These are phyloP conservation scores for Populus euphratica DNA, from an alignment of 345 rosid species.

Conservation along the genomic window DNA sequence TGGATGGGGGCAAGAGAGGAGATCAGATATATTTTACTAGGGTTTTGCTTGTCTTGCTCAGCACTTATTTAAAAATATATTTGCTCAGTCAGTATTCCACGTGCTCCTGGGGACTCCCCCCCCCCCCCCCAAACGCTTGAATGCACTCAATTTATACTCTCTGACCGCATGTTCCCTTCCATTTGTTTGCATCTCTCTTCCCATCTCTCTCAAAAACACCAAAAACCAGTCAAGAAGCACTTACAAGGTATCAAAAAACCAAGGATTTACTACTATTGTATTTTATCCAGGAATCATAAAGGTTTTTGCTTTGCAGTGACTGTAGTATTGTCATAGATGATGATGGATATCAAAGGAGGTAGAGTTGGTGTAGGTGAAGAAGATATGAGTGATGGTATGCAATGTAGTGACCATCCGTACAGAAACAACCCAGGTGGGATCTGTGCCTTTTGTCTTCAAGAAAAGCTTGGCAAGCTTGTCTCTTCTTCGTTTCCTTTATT, in stretches of 20 bases:
- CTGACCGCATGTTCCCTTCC: constrained; percentile 26
- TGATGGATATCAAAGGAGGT: constrained; percentile 7
- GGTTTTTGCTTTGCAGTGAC: constrained; percentile 1
- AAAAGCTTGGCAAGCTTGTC: constrained; percentile 92
- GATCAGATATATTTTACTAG: not conserved
- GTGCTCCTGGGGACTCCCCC: constrained; percentile 28
- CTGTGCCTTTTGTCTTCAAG: constrained; percentile 98
- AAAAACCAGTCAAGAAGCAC: not conserved
- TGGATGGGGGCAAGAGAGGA: not conserved
- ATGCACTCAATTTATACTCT: constrained; percentile 23
- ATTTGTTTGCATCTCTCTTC: constrained; percentile 23
- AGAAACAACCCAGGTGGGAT: constrained; percentile 89
- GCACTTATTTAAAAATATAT: constrained; percentile 5
- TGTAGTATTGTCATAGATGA: not conserved
- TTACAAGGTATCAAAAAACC: constrained; percentile 18
- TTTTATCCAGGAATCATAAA: constrained; percentile 2
- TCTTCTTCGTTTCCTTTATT: constrained; percentile 78
- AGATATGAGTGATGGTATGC: constrained; percentile 81
- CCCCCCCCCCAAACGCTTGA: constrained; percentile 13
- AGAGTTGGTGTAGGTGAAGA: constrained; percentile 46
- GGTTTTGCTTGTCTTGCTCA: constrained; percentile 21
- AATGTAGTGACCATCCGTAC: constrained; percentile 71
- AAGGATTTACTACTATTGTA: not conserved
- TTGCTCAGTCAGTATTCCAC: constrained; percentile 37
- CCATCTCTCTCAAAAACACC: constrained; percentile 20